Conservation (phyloP, 805 yeast species). For the Kodamaea fukazawae region DNA sequence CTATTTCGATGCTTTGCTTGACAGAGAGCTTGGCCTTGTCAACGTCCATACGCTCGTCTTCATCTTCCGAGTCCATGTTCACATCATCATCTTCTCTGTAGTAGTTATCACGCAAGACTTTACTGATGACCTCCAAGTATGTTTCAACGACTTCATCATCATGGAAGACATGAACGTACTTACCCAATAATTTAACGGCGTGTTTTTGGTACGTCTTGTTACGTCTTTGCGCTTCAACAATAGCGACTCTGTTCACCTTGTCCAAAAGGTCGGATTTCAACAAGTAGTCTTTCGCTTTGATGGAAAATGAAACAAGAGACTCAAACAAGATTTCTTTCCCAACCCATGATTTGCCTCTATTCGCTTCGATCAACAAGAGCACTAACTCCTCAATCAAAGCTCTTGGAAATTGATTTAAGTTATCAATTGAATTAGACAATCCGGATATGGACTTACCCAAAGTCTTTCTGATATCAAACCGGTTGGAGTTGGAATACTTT, state of each 20-base stretch:
- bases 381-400: constrained; percentile 36
- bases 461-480: constrained; percentile 63
- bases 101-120: constrained; percentile 37
- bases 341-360: constrained; percentile 78
- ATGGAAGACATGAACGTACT: constrained; percentile 41
- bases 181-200: constrained; percentile 53
- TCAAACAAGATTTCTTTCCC: constrained; percentile 80
- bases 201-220: constrained; percentile 62
- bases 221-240: constrained; percentile 62
- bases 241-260: constrained; percentile 43
- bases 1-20: constrained; percentile 43
- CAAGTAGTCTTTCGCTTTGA: constrained; percentile 43
- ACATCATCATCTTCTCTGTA: constrained; percentile 31
- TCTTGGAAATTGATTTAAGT: constrained; percentile 23
- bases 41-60: constrained; percentile 16
- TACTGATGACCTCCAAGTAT: constrained; percentile 36
- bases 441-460: constrained; percentile 67
- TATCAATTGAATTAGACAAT: constrained; percentile 47
- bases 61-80: constrained; percentile 22
- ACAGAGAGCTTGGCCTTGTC: constrained; percentile 31
- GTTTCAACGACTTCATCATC: constrained; percentile 29
- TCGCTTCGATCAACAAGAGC: constrained; percentile 53
- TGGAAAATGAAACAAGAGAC: constrained; percentile 60
- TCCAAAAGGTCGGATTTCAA: constrained; percentile 25
- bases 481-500: constrained; percentile 50